Evolutionary conservation across 306 rosid genomes (phyloP), one percentile per base, ranked within the genome.

Genomic region (Calophaca sinica): DNA sequence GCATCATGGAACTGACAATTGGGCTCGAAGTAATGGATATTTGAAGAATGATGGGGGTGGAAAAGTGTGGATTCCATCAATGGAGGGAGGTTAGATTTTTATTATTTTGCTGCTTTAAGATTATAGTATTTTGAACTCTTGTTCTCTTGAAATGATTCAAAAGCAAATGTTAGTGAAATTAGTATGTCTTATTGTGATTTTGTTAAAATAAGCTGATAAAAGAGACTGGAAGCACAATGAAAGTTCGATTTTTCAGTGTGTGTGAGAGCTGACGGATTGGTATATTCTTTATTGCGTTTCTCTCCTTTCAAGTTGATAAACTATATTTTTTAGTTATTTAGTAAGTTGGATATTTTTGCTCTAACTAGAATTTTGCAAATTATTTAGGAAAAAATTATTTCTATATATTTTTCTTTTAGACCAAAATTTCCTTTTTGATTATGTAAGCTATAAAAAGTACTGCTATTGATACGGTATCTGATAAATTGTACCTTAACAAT

Each of bases 31-130:
- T 75, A 89, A 70, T 74, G 79, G 73, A 71, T 77, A 68, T 81
- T 66, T 84, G 75, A 94, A 87, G 60, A 83, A 72, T 42, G 70
- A 62, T 44, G 83, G 73, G 70, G 81, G 68, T 62, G 87, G 81
- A 83, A 89, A 83, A 73, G 85, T 78, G 73, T 85, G 88, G 87
- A 77, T 85, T 70, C 76, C 90, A 31, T 86, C 85, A 33, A 76
- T 67, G 70, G 91, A 89, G 83, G 83, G 96, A 85, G 98, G 98
- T 94, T 85, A 62, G 62, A 29, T 68, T 68, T 66, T 50, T 35
- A 68, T 61, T 69, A 55, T 46, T 38, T 65, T 52, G 55, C 64
- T 81, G 44, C 20, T 66, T 80, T 49, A 50, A 44, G 68, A 60
- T 32, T 50, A 13, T 54, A 11, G 38, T 61, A 68, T 73, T 68